Evolutionary conservation across 1,139 yeast genomes (phyloP), one percentile per base, ranked within the genome.

Genomic region (Geotrichum siamense): DNA sequence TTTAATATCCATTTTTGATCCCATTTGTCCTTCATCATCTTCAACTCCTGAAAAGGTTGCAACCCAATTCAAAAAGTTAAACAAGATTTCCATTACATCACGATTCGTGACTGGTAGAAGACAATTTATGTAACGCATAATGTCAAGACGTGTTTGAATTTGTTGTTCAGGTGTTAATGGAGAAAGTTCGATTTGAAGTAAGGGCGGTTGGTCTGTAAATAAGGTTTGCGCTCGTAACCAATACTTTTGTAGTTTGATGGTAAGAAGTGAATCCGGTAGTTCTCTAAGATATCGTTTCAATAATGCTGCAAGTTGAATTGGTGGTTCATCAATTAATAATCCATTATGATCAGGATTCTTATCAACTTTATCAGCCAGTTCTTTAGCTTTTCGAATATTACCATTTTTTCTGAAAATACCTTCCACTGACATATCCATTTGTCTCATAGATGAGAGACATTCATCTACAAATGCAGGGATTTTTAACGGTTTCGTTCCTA

Each of bases 331-430:
- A 22, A 79, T 72, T 40, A 91, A 74, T 55, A 82, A 80, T 0
- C 94, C 93, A 12, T 80, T 73, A 49, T 71, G 76, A 31, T 78
- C 74, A 1, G 96, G 96, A 53, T 75, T 72, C 47, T 74, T 70
- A 63, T 93, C 93, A 53, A 89, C 82, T 48, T 71, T 75, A 43
- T 79, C 87, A 0, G 89, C 76, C 48, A 89, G 68, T 53, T 81
- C 86, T 53, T 82, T 77, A 42, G 91, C 69, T 39, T 84, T 75
- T 55, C 89, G 79, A 57, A 93, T 91, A 58, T 93, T 93, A 58
- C 99, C 99, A 60, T 93, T 93, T 59, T 89, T 83, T 57, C 99
- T 75, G 70, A 93, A 93, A 8, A 93, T 83, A 48, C 98, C 98
- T 64, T 91, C 98, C 17, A 87, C 91, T 2, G 96, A 84, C 85